Evolutionary conservation across 176 grass and related monocot genomes (phyloP).

Genomic region (Pontederia crassipes): DNA sequence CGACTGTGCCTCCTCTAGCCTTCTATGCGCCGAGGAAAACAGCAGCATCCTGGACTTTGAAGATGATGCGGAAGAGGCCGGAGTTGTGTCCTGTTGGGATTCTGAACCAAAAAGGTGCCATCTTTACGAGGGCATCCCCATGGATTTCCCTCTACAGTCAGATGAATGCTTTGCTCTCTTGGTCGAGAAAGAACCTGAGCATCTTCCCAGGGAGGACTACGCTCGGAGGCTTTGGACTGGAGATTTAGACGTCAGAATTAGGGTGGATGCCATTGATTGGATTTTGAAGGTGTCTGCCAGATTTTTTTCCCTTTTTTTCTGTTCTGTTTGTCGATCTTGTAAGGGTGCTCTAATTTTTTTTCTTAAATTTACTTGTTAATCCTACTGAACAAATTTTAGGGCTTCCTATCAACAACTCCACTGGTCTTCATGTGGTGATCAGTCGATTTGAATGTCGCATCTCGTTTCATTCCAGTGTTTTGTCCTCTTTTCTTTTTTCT

Average conservation of each 20-base stretch:
- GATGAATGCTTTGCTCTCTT: constrained; percentile 58
- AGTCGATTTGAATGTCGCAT: background rate
- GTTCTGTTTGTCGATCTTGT: background rate
- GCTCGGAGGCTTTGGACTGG: constrained; percentile 54
- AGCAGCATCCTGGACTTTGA: constrained; percentile 55
- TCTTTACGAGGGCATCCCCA: constrained; percentile 30
- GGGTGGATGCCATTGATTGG: constrained; percentile 69
- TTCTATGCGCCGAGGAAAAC: constrained; percentile 89
- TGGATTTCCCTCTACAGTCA: constrained; percentile 47
- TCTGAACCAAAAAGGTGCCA: constrained; percentile 15
- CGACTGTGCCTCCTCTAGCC: constrained; percentile 70
- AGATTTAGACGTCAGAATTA: constrained; percentile 51
- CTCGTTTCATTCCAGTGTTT: background rate
- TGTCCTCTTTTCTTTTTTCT: background rate
- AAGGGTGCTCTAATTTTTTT: too few species aligned
- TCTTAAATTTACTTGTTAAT: too few species aligned
- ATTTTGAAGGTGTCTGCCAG: constrained; percentile 69
- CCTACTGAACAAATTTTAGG: too few species aligned
- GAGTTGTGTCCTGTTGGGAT: constrained; percentile 14
- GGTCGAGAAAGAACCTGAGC: constrained; percentile 45
- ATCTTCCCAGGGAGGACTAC: constrained; percentile 60
- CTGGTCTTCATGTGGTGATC: background rate
- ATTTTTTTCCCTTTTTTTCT: constrained; percentile 13
- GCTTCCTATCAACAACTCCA: too few species aligned
- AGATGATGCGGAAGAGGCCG: constrained; percentile 32